Evolutionary conservation across 2,329 filamentous ascomycete species (phyloP), one percentile per base, ranked within the genome.

Genomic region (Spiromastix sp.): DNA sequence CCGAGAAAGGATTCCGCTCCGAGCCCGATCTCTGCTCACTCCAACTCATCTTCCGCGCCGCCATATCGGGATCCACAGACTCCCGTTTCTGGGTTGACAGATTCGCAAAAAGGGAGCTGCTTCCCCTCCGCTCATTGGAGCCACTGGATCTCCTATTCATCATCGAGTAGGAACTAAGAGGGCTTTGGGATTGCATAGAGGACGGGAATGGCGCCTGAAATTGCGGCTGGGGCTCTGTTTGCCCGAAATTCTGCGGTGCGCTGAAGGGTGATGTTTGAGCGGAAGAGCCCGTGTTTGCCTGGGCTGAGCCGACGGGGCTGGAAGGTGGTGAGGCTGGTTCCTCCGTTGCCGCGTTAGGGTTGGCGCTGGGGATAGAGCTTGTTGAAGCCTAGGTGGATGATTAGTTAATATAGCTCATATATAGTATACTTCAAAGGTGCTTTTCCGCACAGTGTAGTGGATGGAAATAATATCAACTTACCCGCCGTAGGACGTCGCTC

Each of bases 41-140:
- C 50, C 61, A 70, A 40, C 60, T 66, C 15, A 56, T 48, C 21
- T 62, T 49, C 30, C 66, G 51, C 2, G 51, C 54, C 5, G 49
- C 44, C 26, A 59, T 47, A 2, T 45, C 43, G 0, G 56, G 50
- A 44, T 67, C 63, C 7, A 36, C 38, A 1, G 50, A 55, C 25
- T 59, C 58, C 8, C 66, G 57, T 43, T 70, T 70, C 48, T 66
- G 63, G 18, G 51, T 55, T 4, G 57, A 56, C 40, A 69, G 50
- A 19, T 58, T 56, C 3, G 53, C 43, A 43, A 60, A 63, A 12
- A 34, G 12, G 48, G 28, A 30, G 29, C 21, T 24, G 5, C 26
- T 25, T 11, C 40, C 36, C 20, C 29, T 28, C n/a, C n/a, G n/a
- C n/a, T n/a, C n/a, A n/a, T 22, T 29, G 12, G 30, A 31, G 10